Evolutionary conservation across 2,329 filamentous ascomycete species (phyloP).

Genomic region (Aureobasidium sp.): DNA sequence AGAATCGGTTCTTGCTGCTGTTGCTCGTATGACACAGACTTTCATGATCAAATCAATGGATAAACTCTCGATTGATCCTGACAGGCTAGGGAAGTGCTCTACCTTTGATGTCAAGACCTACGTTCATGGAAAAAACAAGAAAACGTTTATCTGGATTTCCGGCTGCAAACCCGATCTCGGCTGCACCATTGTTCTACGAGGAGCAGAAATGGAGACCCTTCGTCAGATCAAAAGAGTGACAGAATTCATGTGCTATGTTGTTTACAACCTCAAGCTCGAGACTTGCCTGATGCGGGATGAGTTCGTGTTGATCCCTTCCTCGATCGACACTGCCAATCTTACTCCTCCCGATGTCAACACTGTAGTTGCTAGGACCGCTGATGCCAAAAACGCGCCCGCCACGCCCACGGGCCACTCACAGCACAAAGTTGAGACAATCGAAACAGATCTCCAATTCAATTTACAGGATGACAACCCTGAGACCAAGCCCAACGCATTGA

Average conservation of each 20-base stretch:
- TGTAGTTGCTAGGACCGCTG: background rate
- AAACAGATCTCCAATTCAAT: background rate
- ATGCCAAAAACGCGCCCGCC: background rate
- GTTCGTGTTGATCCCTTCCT: conserved; percentile 70
- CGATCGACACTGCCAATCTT: background rate
- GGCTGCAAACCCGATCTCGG: conserved; percentile 85
- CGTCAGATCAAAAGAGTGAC: conserved; percentile 83
- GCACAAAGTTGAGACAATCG: background rate
- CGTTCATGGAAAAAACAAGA: conserved; percentile 75
- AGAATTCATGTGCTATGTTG: conserved; percentile 98
- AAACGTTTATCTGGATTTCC: conserved; percentile 92
- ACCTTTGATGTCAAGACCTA: conserved; percentile 96
- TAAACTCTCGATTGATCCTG: conserved; percentile 71
- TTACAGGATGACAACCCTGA: background rate
- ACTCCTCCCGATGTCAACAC: conserved; percentile 1
- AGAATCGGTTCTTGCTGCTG: conserved; percentile 87
- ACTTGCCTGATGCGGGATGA: conserved; percentile 91
- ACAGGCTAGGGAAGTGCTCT: conserved; percentile 71
- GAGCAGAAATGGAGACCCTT: conserved; percentile 64
- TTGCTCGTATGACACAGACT: conserved; percentile 85
- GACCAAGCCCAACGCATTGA: background rate
- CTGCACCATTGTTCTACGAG: conserved; percentile 87
- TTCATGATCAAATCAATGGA: conserved; percentile 92
- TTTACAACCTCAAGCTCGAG: conserved; percentile 94
- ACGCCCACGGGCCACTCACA: background rate